A percentile compares a stretch with the other conserved stretches of the same genome.
Conservation (phyloP, 1,284 basidiomycete species). For the Cutaneotrichosporon arboriforme region DNA sequence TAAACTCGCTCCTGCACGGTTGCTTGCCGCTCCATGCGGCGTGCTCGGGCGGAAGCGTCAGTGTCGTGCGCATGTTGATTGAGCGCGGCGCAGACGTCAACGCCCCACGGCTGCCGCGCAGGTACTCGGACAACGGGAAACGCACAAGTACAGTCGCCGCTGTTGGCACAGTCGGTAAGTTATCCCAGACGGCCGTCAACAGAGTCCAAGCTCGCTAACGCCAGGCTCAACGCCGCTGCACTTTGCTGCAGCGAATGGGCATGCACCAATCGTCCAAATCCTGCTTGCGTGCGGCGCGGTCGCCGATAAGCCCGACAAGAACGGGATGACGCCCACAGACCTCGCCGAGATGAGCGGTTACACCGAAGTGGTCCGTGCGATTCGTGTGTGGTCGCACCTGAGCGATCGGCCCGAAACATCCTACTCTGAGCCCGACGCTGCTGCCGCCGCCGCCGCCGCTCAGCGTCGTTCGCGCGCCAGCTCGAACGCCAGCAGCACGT, state of each 20-base stretch:
- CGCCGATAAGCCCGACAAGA: slow-evolving; percentile 72
- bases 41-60: slow-evolving; percentile 74
- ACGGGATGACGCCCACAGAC: slow-evolving; percentile 66
- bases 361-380: slow-evolving; percentile 44
- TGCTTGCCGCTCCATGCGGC: slow-evolving; percentile 88
- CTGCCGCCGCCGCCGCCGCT: too few relatives aligned
- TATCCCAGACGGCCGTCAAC: not conserved
- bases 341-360: slow-evolving; percentile 50
- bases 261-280: slow-evolving; percentile 64
- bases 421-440: not conserved
- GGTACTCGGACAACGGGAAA: slow-evolving; percentile 60
- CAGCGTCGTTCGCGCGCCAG: not conserved
- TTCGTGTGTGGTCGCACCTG: slow-evolving; percentile 43
- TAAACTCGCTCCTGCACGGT: slow-evolving; percentile 86
- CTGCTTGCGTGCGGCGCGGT: slow-evolving; percentile 75
- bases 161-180: slow-evolving; percentile 59
- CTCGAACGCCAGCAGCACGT: slow-evolving; percentile 8
- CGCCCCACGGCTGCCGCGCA: slow-evolving; percentile 63
- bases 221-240: slow-evolving; percentile 83
- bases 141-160: slow-evolving; percentile 53
- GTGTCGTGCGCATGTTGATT: slow-evolving; percentile 77
- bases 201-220: slow-evolving; percentile 3
- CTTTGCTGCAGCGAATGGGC: slow-evolving; percentile 87
- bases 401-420: slow-evolving; percentile 9
- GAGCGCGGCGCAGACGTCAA: slow-evolving; percentile 90